Percentiles rank a stretch among this genome's conserved stretches.
phyloP scores from a whole-genome alignment of 1,284 basidiomycete genomes.

The Waitea zeae region DNA sequence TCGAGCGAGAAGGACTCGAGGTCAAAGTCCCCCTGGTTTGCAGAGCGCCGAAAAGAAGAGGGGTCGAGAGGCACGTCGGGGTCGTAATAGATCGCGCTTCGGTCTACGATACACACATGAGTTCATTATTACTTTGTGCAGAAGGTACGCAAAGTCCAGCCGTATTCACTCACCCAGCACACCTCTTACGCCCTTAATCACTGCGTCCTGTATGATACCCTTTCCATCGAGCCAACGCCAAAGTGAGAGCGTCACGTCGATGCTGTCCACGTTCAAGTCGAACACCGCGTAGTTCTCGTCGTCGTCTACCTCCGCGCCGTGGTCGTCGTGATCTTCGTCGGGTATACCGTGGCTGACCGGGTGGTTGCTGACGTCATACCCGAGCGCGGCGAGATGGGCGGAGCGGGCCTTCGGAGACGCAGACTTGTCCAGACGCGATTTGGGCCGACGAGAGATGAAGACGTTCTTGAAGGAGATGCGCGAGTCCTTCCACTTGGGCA shows the following conservation, averaged over 20 bases:
- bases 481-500: constrained; percentile 94
- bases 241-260: constrained; percentile 92
- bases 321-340: constrained; percentile 33
- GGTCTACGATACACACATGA: constrained; percentile 38
- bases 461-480: constrained; percentile 95
- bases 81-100: constrained; percentile 82
- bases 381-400: constrained; percentile 38
- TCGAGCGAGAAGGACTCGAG: constrained; percentile 81
- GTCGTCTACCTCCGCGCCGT: constrained; percentile 15
- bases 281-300: constrained; percentile 73
- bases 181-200: constrained; percentile 87
- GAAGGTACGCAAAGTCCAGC: background rate
- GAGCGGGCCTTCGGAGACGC: constrained; percentile 9
- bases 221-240: constrained; percentile 93
- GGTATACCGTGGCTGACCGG: constrained; percentile 43
- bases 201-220: constrained; percentile 82
- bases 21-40: constrained; percentile 78
- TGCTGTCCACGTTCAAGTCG: constrained; percentile 82
- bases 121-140: background rate
- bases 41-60: constrained; percentile 60
- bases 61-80: constrained; percentile 65
- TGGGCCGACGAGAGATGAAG: constrained; percentile 74
- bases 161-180: constrained; percentile 58
- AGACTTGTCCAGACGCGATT: constrained; percentile 7
- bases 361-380: constrained; percentile 61